Conservation (phyloP, 192 early-diverging fungal species). For the Fimicolochytrium jonesii region DNA sequence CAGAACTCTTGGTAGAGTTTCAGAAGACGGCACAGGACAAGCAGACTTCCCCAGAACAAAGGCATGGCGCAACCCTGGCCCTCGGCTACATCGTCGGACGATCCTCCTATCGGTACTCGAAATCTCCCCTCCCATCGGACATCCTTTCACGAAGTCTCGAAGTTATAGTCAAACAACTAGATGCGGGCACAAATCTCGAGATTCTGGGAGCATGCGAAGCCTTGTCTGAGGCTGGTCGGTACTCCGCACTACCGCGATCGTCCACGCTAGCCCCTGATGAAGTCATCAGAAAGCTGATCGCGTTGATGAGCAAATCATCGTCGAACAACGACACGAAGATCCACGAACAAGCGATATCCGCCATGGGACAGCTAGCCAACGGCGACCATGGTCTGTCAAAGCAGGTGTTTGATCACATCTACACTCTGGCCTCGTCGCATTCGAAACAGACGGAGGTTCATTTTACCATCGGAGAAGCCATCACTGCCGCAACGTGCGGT, state of each 20-base stretch:
- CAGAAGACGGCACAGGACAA: background rate
- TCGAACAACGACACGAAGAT: slow-evolving; percentile 73
- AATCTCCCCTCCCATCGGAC: slow-evolving; percentile 34
- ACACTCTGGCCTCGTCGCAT: slow-evolving; percentile 50
- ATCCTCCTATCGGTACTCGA: slow-evolving; percentile 46
- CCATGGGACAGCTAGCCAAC: slow-evolving; percentile 66
- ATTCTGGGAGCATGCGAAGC: slow-evolving; percentile 61
- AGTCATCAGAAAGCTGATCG: slow-evolving; percentile 45
- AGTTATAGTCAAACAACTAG: slow-evolving; percentile 46
- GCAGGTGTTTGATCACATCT: slow-evolving; percentile 46
- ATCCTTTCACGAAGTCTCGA: slow-evolving; percentile 19
- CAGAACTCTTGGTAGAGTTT: slow-evolving; percentile 39
- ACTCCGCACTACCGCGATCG: slow-evolving; percentile 23
- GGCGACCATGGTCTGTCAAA: slow-evolving; percentile 20
- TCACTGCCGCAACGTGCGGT: slow-evolving; percentile 58
- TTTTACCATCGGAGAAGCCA: slow-evolving; percentile 80
- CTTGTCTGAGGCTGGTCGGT: slow-evolving; percentile 70
- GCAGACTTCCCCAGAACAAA: background rate
- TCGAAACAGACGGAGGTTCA: slow-evolving; percentile 80
- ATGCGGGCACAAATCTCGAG: slow-evolving; percentile 46
- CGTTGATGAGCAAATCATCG: slow-evolving; percentile 48
- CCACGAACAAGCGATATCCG: slow-evolving; percentile 59
- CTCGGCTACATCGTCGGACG: slow-evolving; percentile 69
- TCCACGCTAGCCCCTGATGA: slow-evolving; percentile 6
- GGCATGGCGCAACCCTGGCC: slow-evolving; percentile 64